Evolutionary conservation across 805 yeast genomes (phyloP).

Genomic region (Nakazawaea ernobii): DNA sequence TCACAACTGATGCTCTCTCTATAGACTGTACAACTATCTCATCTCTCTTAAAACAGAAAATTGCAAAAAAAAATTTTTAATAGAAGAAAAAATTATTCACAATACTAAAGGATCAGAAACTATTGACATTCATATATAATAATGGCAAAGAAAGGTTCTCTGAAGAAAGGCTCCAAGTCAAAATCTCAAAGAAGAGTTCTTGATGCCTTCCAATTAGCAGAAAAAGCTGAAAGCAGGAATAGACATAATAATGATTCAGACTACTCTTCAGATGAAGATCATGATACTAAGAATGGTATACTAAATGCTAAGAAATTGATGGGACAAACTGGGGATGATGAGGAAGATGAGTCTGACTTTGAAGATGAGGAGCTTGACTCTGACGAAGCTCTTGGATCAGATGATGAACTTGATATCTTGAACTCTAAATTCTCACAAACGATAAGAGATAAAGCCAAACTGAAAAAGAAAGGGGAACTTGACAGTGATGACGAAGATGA

Average conservation of each 20-base stretch:
- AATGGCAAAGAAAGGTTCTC: conserved; percentile 9
- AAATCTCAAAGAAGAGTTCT: conserved; percentile 17
- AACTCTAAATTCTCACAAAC: conserved; percentile 67
- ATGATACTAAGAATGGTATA: conserved; percentile 21
- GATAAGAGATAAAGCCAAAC: conserved; percentile 48
- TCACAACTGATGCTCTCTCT: too few relatives aligned
- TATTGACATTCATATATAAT: neutral
- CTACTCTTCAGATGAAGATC: conserved; percentile 12
- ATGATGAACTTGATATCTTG: conserved; percentile 57
- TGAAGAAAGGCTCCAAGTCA: conserved; percentile 10
- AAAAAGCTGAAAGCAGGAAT: conserved; percentile 12
- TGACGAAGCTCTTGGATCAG: conserved; percentile 86
- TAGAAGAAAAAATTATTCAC: too few relatives aligned
- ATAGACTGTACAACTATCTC: too few relatives aligned
- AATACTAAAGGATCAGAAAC: neutral
- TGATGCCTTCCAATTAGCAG: conserved; percentile 25
- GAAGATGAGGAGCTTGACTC: conserved; percentile 43
- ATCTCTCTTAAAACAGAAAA: too few relatives aligned
- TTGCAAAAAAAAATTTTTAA: neutral
- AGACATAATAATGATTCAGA: conserved; percentile 11
- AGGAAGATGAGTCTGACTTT: conserved; percentile 20
- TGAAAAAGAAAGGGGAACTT: conserved; percentile 26
- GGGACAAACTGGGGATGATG: conserved; percentile 21
- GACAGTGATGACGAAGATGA: conserved; percentile 44
- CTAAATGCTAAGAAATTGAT: conserved; percentile 28